A percentile compares a stretch with the other conserved stretches of the same genome.
These are phyloP conservation scores for Acrocalymma vagum DNA, from an alignment of 2,329 filamentous ascomycete species.

Conservation along the genomic window DNA sequence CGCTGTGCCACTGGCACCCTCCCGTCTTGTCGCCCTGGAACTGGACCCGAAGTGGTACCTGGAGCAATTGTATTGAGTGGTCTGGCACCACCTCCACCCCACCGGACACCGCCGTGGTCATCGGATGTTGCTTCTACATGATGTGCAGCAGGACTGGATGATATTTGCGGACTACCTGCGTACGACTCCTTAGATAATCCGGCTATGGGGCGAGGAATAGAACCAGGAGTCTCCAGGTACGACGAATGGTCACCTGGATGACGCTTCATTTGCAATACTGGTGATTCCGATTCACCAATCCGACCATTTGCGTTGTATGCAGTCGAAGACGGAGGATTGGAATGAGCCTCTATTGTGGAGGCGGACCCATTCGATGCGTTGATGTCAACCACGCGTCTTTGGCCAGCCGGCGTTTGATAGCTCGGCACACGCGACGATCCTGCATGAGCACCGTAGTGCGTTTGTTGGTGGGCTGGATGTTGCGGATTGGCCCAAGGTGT, in stretches of 20 bases:
- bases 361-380: conserved; percentile 47
- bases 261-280: conserved; percentile 48
- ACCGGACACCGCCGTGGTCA: conserved; percentile 35
- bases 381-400: conserved; percentile 44
- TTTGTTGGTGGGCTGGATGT: conserved; percentile 49
- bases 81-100: conserved; percentile 27
- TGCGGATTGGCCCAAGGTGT: conserved; percentile 94
- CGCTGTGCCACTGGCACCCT: conserved; percentile 36
- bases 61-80: conserved; percentile 23
- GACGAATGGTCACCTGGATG: conserved; percentile 36
- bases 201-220: conserved; percentile 33
- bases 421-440: conserved; percentile 35
- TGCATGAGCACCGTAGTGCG: conserved; percentile 35
- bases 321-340: conserved; percentile 48
- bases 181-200: conserved; percentile 37
- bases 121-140: conserved; percentile 31
- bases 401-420: conserved; percentile 48
- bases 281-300: conserved; percentile 44
- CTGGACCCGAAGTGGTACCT: conserved; percentile 21
- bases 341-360: conserved; percentile 49
- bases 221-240: conserved; percentile 36
- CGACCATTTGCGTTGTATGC: conserved; percentile 35
- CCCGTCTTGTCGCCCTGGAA: conserved; percentile 32
- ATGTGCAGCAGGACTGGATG: conserved; percentile 39
- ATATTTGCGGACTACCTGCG: too few relatives aligned